Conservation (phyloP, 2,329 filamentous ascomycete genomes). For the Colletotrichum tofieldiae region DNA sequence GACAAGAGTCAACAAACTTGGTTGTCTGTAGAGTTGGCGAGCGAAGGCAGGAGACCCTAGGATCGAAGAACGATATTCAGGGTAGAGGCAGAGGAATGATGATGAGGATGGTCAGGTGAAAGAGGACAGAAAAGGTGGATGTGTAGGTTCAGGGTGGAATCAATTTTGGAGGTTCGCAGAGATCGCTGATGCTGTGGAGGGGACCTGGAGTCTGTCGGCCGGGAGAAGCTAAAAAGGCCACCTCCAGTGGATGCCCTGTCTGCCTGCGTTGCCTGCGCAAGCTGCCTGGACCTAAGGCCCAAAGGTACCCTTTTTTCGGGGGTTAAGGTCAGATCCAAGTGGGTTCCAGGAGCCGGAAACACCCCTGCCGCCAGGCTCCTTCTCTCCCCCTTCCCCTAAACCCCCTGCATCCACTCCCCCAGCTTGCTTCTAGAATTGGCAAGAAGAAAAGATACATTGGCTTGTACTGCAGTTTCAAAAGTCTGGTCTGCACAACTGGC, state of each 20-base stretch:
- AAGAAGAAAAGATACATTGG: slow-evolving; percentile 43
- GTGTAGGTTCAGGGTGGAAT: slow-evolving; percentile 25
- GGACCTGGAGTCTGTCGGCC: slow-evolving; percentile 8
- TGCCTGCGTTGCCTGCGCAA: slow-evolving; percentile 1
- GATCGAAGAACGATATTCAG: slow-evolving; percentile 33
- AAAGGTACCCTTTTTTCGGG: not conserved
- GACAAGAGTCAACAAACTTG: slow-evolving; percentile 26
- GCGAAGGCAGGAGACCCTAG: slow-evolving; percentile 16
- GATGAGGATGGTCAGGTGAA: slow-evolving; percentile 1
- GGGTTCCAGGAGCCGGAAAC: slow-evolving; percentile 34
- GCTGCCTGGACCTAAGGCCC: slow-evolving; percentile 7
- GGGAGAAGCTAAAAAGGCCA: slow-evolving; percentile 14
- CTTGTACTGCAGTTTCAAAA: slow-evolving; percentile 16
- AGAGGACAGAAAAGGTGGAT: slow-evolving; percentile 13
- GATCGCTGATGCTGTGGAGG: slow-evolving; percentile 22
- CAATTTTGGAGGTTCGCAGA: slow-evolving; percentile 28
- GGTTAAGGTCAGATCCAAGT: slow-evolving; percentile 27
- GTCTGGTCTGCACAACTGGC: not conserved
- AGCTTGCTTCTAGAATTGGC: slow-evolving; percentile 41
- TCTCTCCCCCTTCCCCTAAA: slow-evolving; percentile 21
- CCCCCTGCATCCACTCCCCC: slow-evolving; percentile 28
- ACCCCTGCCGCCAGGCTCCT: slow-evolving; percentile 32
- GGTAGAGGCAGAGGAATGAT: slow-evolving; percentile 1
- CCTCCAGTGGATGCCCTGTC: not conserved
- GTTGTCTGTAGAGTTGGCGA: slow-evolving; percentile 22